A percentile compares a stretch with the other conserved stretches of the same genome.
Evolutionary conservation across 2,329 filamentous ascomycete species (phyloP).

Genomic region (Fusarium oligoseptatum): DNA sequence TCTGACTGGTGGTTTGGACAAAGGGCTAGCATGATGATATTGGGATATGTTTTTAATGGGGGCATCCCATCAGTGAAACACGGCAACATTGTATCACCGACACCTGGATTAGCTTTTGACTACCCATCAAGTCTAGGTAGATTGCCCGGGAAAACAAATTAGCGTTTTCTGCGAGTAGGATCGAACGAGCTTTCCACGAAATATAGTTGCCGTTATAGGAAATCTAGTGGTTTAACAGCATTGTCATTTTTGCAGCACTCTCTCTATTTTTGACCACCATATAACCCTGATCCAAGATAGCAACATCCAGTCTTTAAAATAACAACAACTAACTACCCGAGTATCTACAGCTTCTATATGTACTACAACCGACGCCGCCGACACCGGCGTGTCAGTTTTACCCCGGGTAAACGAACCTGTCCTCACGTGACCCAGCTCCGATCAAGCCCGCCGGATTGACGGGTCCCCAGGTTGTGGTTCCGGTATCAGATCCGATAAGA

Average conservation of each 20-base stretch:
- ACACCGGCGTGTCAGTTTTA: background rate
- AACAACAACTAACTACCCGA: too few relatives aligned
- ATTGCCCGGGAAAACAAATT: background rate
- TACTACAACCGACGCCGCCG: background rate
- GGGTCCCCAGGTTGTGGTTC: background rate
- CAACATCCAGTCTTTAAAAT: too few relatives aligned
- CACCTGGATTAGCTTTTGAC: background rate
- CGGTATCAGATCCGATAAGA: constrained; percentile 10
- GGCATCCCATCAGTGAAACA: background rate
- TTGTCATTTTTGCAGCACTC: too few relatives aligned
- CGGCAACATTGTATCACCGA: background rate
- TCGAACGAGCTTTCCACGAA: too few relatives aligned
- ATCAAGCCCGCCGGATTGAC: background rate
- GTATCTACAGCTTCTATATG: background rate
- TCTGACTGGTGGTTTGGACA: too few relatives aligned
- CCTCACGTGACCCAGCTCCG: background rate
- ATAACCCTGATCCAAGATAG: too few relatives aligned
- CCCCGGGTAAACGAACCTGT: background rate
- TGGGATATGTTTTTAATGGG: background rate
- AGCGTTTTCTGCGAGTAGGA: too few relatives aligned
- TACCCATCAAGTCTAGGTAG: background rate
- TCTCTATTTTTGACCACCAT: too few relatives aligned
- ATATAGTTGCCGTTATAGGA: too few relatives aligned
- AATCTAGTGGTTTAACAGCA: too few relatives aligned
- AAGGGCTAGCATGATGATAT: background rate